These are phyloP conservation scores for Eutrema yunnanense DNA, from an alignment of 345 rosid genomes.

Conservation along the genomic window DNA sequence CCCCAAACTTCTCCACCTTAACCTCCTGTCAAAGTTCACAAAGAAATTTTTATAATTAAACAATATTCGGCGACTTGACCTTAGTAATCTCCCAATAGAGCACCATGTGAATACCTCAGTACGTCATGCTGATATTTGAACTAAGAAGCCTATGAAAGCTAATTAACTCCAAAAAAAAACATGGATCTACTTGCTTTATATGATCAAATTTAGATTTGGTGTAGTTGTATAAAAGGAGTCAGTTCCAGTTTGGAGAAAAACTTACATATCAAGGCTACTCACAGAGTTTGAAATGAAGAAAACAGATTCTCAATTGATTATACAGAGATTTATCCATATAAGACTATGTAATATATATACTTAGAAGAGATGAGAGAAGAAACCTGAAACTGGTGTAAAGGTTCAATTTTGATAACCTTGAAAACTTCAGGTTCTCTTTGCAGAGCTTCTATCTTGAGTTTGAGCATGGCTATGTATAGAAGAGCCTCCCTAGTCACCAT, in stretches of 20 bases:
- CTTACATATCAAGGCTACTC: not conserved
- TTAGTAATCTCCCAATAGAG: not conserved
- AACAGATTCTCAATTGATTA: not conserved
- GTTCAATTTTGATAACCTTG: constrained; percentile 35
- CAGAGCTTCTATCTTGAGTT: constrained; percentile 50
- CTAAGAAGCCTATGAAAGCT: not conserved
- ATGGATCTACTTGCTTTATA: not conserved
- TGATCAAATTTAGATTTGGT: not conserved
- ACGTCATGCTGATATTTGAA: not conserved
- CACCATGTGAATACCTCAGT: not conserved
- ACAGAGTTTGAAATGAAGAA: not conserved
- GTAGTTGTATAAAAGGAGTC: not conserved
- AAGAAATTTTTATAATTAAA: not conserved
- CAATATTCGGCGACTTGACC: not conserved
- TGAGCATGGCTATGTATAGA: constrained; percentile 48
- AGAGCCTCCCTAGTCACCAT: constrained; percentile 40
- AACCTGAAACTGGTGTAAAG: constrained; percentile 48
- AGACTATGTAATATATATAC: not conserved
- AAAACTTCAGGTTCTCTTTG: constrained; percentile 38
- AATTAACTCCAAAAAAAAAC: not conserved
- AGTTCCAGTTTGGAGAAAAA: not conserved
- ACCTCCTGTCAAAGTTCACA: constrained; percentile 37
- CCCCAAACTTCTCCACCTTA: constrained; percentile 56
- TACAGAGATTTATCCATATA: not conserved
- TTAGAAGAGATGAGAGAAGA: constrained; percentile 5